Conservation (phyloP, 1,139 yeast genomes). For the Nakaseomyces delphensis region DNA sequence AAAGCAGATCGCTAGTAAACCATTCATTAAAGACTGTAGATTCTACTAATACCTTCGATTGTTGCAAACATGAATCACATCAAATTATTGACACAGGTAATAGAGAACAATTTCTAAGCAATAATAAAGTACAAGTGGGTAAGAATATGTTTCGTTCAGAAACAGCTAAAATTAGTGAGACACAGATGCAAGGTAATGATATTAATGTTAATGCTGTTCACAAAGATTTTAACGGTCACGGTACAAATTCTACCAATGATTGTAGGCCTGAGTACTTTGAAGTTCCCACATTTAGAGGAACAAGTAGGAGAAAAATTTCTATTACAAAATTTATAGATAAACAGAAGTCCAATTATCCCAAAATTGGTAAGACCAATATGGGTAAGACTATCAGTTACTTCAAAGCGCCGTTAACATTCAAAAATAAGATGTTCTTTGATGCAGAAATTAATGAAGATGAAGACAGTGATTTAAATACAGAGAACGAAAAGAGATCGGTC, state of each 20-base stretch:
- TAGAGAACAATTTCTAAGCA: too few relatives aligned
- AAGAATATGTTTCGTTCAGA: too few relatives aligned
- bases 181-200: too few relatives aligned
- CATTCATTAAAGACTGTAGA: too few relatives aligned
- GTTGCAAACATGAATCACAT: too few relatives aligned
- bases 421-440: slow-evolving; percentile 1
- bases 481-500: neutral
- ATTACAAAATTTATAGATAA: neutral
- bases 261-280: neutral
- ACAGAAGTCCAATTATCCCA: neutral
- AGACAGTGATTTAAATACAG: neutral
- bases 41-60: too few relatives aligned
- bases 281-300: slow-evolving; percentile 1
- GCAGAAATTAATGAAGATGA: neutral
- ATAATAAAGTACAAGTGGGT: too few relatives aligned
- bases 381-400: neutral
- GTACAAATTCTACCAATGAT: neutral
- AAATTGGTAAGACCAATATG: neutral
- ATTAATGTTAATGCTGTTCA: too few relatives aligned
- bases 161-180: too few relatives aligned
- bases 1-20: too few relatives aligned
- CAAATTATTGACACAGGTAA: too few relatives aligned
- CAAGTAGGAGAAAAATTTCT: neutral
- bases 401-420: slow-evolving; percentile 1
- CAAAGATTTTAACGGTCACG: neutral